phyloP scores from a whole-genome alignment of 306 rosid genomes.

The Vigna hirtella region DNA sequence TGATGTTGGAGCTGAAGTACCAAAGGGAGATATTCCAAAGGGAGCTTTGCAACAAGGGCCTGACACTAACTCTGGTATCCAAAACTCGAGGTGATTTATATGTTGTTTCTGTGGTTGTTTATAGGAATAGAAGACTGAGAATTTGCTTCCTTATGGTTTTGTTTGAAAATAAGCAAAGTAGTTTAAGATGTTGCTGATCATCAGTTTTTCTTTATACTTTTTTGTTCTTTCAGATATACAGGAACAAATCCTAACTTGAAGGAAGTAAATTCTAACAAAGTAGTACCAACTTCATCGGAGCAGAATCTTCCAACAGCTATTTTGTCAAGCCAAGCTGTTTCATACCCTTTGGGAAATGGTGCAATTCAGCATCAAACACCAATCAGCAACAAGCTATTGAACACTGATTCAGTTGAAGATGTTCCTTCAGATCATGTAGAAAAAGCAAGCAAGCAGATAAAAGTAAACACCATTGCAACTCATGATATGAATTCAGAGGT shows the following conservation, averaged over 20 bases:
- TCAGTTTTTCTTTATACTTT: background rate
- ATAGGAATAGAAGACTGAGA: background rate
- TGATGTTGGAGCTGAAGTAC: conserved; percentile 40
- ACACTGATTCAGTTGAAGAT: background rate
- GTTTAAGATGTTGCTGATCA: background rate
- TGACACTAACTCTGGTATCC: conserved; percentile 42
- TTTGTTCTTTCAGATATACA: conserved; percentile 50
- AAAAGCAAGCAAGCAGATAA: conserved; percentile 41
- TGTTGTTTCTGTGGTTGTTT: background rate
- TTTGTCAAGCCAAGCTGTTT: conserved; percentile 39
- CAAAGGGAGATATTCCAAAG: conserved; percentile 42
- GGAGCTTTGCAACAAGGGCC: conserved; percentile 40
- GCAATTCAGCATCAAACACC: conserved; percentile 43
- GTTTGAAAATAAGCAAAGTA: background rate
- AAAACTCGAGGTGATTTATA: conserved; percentile 56
- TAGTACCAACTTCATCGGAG: conserved; percentile 64
- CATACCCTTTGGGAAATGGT: conserved; percentile 38
- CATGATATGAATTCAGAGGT: conserved; percentile 36
- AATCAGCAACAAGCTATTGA: conserved; percentile 32
- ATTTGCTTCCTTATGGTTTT: conserved; percentile 17
- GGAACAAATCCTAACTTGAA: conserved; percentile 50
- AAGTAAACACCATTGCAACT: conserved; percentile 3
- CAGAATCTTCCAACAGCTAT: conserved; percentile 42
- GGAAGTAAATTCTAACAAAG: conserved; percentile 63
- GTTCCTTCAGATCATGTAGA: conserved; percentile 30